phyloP scores from a whole-genome alignment of 345 rosid species.

The Hypericum androsaemum region DNA sequence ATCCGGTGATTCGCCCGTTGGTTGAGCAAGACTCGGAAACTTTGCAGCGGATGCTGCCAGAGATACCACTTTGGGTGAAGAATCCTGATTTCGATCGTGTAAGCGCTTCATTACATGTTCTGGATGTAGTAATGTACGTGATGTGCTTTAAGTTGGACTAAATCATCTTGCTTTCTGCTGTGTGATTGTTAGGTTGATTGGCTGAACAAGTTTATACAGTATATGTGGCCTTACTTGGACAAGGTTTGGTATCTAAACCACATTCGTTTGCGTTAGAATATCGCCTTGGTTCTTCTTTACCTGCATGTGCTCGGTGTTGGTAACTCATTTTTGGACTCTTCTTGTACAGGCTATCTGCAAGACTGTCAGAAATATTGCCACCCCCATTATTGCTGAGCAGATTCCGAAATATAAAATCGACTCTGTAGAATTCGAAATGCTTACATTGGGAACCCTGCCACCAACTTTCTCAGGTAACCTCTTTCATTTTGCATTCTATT shows the following conservation, averaged over 20 bases:
- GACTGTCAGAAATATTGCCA: conserved; percentile 55
- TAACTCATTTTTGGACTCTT: not conserved
- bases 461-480: conserved; percentile 74
- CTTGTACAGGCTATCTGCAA: conserved; percentile 68
- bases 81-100: conserved; percentile 92
- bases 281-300: conserved; percentile 5
- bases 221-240: conserved; percentile 95
- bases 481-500: no score
- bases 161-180: conserved; percentile 10
- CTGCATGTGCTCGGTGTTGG: conserved; percentile 6
- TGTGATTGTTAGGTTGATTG: conserved; percentile 53
- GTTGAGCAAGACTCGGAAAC: conserved; percentile 65
- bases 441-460: conserved; percentile 81
- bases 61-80: conserved; percentile 92
- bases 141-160: not conserved
- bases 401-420: conserved; percentile 88
- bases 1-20: conserved; percentile 60
- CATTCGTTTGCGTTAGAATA: not conserved
- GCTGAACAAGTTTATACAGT: conserved; percentile 67
- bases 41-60: conserved; percentile 78
- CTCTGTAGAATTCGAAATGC: conserved; percentile 72
- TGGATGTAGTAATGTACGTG: not conserved
- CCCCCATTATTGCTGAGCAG: conserved; percentile 86
- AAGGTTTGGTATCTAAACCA: conserved; percentile 42
- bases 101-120: conserved; percentile 10